Base-by-base conservation (phyloP, 2,329 filamentous ascomycete genomes). In the Aspergillus tamarii region DNA sequence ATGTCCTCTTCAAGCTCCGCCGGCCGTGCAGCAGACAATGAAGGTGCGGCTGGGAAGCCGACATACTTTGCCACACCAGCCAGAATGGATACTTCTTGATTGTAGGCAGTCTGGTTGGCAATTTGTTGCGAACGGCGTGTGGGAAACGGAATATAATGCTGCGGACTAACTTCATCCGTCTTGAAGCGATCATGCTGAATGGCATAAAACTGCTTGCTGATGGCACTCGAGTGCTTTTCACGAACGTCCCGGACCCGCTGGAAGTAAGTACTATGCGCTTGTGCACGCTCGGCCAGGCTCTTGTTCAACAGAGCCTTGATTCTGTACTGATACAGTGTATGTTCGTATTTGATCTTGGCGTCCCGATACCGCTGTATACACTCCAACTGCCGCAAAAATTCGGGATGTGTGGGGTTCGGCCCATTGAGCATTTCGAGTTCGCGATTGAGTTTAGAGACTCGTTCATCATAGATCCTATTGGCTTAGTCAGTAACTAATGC, bases 1-100 rank as follows among this genome's bases (percentile, higher is more conserved):
- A 98, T 83, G 79, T 99, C 95, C 57, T 94, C 90, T 61, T 97
- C 92, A 54, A 95, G 80, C 73, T 97, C 93, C 12, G 86, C 83
- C 26, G 85, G 78, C 43, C 90, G 89, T 30, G 92, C 91, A 48
- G 91, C 86, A 63, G 84, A 84, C 79, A 99, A 90, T 39, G 91
- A 85, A 23, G 95, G 95, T n/a, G 94, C 95, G 36, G 94, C 94
- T 41, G 95, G 95, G 79, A 99, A 99, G 28, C 95, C 95, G 73
- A 96, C 89, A 76, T 97, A 94, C 80, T 97, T 98, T 41, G 94
- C 94, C 58, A 98, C 85, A 43, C 94, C 94, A 7, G 94, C 90
- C 62, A 99, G 82, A 32, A 97, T 88, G 0, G 94, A 96, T 5
- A 99, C 94, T 76, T 99, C 95, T 68, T 91, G 91, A 76, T 97